phyloP scores from a whole-genome alignment of 2,329 filamentous ascomycete species.

The Juglanconis oblonga region DNA sequence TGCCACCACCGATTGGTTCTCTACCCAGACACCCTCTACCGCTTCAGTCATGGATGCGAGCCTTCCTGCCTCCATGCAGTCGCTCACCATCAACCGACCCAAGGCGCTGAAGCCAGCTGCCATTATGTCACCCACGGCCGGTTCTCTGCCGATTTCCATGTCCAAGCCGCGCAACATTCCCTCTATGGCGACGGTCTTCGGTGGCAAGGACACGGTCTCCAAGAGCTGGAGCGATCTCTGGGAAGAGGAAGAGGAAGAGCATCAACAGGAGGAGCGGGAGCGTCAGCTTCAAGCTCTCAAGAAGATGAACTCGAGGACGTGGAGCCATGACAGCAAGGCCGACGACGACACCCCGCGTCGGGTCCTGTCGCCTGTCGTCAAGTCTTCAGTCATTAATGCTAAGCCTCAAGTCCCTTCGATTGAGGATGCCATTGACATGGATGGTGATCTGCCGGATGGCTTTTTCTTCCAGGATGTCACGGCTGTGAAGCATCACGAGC shows the following conservation, averaged over 20 bases:
- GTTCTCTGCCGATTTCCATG: constrained; percentile 75
- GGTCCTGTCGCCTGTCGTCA: constrained; percentile 39
- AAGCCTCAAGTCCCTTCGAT: constrained; percentile 36
- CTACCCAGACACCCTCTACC: constrained; percentile 72
- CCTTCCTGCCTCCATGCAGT: constrained; percentile 77
- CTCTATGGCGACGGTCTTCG: constrained; percentile 77
- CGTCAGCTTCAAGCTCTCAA: constrained; percentile 59
- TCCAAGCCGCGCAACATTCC: constrained; percentile 68
- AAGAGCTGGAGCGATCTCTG: constrained; percentile 99
- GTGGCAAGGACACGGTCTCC: constrained; percentile 75
- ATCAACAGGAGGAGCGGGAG: constrained; percentile 61
- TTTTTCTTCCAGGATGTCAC: constrained; percentile 71
- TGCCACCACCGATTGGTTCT: constrained; percentile 70
- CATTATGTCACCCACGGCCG: constrained; percentile 58
- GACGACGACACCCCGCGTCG: constrained; percentile 43
- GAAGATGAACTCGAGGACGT: constrained; percentile 70
- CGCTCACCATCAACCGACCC: constrained; percentile 55
- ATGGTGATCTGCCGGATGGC: constrained; percentile 64
- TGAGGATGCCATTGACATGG: constrained; percentile 47
- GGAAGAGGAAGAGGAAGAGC: constrained; percentile 84
- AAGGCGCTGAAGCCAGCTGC: constrained; percentile 45
- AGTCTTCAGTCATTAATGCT: constrained; percentile 35
- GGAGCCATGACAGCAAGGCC: constrained; percentile 71
- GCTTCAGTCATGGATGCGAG: constrained; percentile 83
- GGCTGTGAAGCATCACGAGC: constrained; percentile 32